Percentiles rank a stretch among this genome's conserved stretches.
These are phyloP conservation scores for Neopestalotiopsis sp. DNA, from an alignment of 2,329 filamentous ascomycete genomes.

Conservation along the genomic window DNA sequence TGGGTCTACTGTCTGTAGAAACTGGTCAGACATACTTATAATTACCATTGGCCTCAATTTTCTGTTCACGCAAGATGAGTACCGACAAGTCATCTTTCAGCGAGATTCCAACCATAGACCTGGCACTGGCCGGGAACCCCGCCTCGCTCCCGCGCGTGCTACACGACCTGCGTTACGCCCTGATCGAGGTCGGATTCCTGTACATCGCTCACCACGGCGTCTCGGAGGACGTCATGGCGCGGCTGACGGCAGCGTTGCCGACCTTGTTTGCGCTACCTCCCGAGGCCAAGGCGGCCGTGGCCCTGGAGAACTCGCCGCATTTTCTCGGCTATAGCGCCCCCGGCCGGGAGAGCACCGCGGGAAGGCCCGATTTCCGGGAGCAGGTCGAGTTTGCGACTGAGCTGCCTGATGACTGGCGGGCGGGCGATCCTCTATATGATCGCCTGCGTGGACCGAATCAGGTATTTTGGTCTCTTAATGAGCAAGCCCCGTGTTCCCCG, in stretches of 20 bases:
- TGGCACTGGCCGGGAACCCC: slow-evolving; percentile 46
- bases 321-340: slow-evolving; percentile 64
- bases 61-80: no score
- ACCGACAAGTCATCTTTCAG: slow-evolving; percentile 32
- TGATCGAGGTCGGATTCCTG: slow-evolving; percentile 58
- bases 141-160: slow-evolving; percentile 32
- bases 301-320: slow-evolving; percentile 59
- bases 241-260: slow-evolving; percentile 47
- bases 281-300: slow-evolving; percentile 44
- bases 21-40: no score
- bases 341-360: slow-evolving; percentile 61
- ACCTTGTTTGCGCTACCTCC: slow-evolving; percentile 46
- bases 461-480: slow-evolving; percentile 33
- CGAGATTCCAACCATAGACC: slow-evolving; percentile 54
- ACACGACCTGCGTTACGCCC: slow-evolving; percentile 46
- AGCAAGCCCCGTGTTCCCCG: no score
- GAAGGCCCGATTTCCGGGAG: slow-evolving; percentile 56
- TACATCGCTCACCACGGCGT: slow-evolving; percentile 58
- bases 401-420: slow-evolving; percentile 42
- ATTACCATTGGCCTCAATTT: no score
- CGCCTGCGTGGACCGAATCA: slow-evolving; percentile 53
- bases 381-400: slow-evolving; percentile 67
- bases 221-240: slow-evolving; percentile 36
- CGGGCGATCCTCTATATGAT: slow-evolving; percentile 43
- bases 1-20: no score